A percentile compares a stretch with the other conserved stretches of the same genome.
phyloP scores from a whole-genome alignment of 371 early-diverging fungal genomes.

The Blastocladiella emersonii region DNA sequence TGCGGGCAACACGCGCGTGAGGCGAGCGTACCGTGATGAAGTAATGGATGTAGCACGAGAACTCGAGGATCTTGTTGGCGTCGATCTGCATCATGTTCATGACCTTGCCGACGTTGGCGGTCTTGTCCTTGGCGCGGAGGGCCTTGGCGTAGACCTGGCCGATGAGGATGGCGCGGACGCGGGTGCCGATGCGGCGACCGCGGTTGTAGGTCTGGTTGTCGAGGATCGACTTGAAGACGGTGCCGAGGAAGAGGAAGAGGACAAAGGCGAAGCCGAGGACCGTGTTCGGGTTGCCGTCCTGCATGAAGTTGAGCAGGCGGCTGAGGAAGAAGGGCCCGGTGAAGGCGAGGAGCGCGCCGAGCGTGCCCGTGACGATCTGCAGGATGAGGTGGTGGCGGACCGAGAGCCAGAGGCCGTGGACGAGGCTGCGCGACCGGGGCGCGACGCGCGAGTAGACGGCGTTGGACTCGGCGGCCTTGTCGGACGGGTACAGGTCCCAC shows the following conservation, averaged over 20 bases:
- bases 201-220: background rate
- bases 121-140: background rate
- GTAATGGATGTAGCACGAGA: background rate
- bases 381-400: background rate
- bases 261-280: background rate
- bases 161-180: slow-evolving; percentile 1
- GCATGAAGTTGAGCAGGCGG: background rate
- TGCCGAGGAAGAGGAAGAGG: background rate
- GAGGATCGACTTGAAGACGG: background rate
- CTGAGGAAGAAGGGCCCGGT: background rate
- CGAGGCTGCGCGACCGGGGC: background rate
- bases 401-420: background rate
- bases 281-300: background rate
- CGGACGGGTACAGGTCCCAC: background rate
- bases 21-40: background rate
- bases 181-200: background rate
- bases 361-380: background rate
- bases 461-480: background rate
- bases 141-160: slow-evolving; percentile 4
- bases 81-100: slow-evolving; percentile 5
- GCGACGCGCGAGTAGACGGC: background rate
- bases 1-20: background rate
- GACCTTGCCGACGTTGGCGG: background rate
- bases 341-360: background rate
- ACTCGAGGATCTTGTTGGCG: slow-evolving; percentile 3